Evolutionary conservation across 306 rosid species (phyloP).

Genomic region (Glycine latifolia): DNA sequence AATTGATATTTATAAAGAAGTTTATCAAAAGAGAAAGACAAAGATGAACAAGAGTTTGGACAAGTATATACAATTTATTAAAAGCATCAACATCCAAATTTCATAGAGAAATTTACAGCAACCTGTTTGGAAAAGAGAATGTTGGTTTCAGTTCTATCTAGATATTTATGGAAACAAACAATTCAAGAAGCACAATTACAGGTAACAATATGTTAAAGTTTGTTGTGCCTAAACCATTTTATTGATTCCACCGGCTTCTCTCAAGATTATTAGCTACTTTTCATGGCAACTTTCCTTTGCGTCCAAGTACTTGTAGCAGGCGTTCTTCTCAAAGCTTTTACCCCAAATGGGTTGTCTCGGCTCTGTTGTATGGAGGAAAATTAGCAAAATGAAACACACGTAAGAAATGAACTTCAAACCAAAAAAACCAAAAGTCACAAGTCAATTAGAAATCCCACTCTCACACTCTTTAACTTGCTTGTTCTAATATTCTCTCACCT

Average conservation of each 20-base stretch:
- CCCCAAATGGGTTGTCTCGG: slow-evolving; percentile 60
- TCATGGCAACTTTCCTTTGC: slow-evolving; percentile 40
- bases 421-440: not conserved
- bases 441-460: too few species aligned
- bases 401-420: not conserved
- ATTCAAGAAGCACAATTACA: too few species aligned
- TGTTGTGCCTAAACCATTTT: too few species aligned
- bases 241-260: not conserved
- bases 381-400: not conserved
- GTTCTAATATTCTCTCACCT: too few species aligned
- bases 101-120: slow-evolving; percentile 29
- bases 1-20: too few species aligned
- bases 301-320: slow-evolving; percentile 53
- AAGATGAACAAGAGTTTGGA: not conserved
- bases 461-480: too few species aligned
- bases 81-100: not conserved
- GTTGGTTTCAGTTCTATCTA: not conserved
- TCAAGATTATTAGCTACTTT: slow-evolving; percentile 2
- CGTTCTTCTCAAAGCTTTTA: slow-evolving; percentile 59
- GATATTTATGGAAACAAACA: not conserved
- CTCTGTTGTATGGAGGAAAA: slow-evolving; percentile 56
- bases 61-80: not conserved
- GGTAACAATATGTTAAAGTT: too few species aligned
- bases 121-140: not conserved
- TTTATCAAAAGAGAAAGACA: not conserved